Base-by-base conservation (phyloP, 2,329 filamentous ascomycete genomes). In the Scleromitrula shiraiana region DNA sequence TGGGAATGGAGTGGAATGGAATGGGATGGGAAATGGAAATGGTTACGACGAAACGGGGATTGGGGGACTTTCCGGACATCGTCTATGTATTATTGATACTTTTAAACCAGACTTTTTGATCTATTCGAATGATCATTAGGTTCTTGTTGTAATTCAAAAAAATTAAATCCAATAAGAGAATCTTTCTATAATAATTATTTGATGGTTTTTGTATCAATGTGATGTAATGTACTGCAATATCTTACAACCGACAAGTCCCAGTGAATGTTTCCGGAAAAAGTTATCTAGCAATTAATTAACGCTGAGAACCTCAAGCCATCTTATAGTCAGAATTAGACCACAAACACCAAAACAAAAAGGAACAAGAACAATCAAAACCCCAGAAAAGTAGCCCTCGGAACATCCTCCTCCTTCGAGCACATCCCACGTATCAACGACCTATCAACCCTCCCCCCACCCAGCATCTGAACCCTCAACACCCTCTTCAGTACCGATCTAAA, bases 51-150 rank as follows among this genome's bases (percentile, higher is more conserved):
- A 22, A 22, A 32, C 29, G 15, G 35, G 37, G 33, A 26, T n/a
- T n/a, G n/a, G n/a, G n/a, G 29, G 44, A 19, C 36, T 47, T 41
- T 33, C 44, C 44, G 44, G n/a, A n/a, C 41, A 19, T 41, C 44
- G 44, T 47, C 44, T 41, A 24, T 47, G 44, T 47, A 47, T 41
- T 47, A 47, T 47, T 15, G 32, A 26, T 29, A 47, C 27, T n/a
- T 47, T 27, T 9, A 22, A 27, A 41, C 41, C 20, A 24, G 37
- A 32, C 20, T 47, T 41, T 41, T 41, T 41, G 10, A 19, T 41
- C 8, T 12, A 4, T 30, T 9, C 29, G 10, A 30, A 23, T 45
- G 32, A 27, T 30, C 23, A 41, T n/a, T n/a, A n/a, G n/a, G 22
- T 47, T 8, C 26, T 23, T 15, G n/a, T 6, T 40, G 24, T 41